A percentile compares a stretch with the other conserved stretches of the same genome.
phyloP scores from a whole-genome alignment of 2,329 filamentous ascomycete species.

The Colletotrichum sp. region DNA sequence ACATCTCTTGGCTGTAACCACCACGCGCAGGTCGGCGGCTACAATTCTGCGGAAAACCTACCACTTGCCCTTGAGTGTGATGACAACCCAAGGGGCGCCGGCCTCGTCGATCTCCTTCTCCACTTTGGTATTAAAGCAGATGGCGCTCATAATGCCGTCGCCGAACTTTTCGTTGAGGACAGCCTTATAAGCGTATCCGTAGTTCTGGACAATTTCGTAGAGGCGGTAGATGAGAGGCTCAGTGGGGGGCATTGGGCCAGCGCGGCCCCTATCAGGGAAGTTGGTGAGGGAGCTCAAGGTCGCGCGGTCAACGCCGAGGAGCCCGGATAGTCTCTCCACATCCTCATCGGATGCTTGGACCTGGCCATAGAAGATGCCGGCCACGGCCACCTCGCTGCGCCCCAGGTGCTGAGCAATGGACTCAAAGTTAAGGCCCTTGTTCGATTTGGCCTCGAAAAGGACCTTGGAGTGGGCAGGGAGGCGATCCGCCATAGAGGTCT shows the following conservation, averaged over 20 bases:
- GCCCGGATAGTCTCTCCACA: slow-evolving; percentile 64
- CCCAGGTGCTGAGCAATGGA: slow-evolving; percentile 75
- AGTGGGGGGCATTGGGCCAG: slow-evolving; percentile 81
- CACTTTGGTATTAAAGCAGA: slow-evolving; percentile 87
- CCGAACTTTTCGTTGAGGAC: slow-evolving; percentile 95
- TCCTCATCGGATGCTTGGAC: slow-evolving; percentile 76
- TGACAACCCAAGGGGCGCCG: slow-evolving; percentile 83
- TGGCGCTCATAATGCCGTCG: slow-evolving; percentile 96
- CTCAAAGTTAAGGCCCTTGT: slow-evolving; percentile 79
- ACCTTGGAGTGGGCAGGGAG: slow-evolving; percentile 74
- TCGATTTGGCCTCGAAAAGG: slow-evolving; percentile 83
- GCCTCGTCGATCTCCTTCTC: slow-evolving; percentile 91
- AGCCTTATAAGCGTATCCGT: slow-evolving; percentile 95
- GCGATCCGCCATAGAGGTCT: slow-evolving; percentile 70
- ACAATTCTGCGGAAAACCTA: slow-evolving; percentile 35
- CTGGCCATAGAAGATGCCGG: slow-evolving; percentile 91
- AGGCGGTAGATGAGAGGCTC: slow-evolving; percentile 90
- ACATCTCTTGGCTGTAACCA: neutral
- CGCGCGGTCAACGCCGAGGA: slow-evolving; percentile 66
- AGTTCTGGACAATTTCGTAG: slow-evolving; percentile 96
- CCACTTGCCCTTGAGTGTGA: slow-evolving; percentile 86
- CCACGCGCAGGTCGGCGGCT: neutral
- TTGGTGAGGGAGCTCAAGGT: slow-evolving; percentile 69
- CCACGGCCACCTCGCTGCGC: slow-evolving; percentile 83
- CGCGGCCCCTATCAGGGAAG: slow-evolving; percentile 81